Base-by-base conservation (phyloP, 75 land plant genomes). In the Ceratopteris richardii region DNA sequence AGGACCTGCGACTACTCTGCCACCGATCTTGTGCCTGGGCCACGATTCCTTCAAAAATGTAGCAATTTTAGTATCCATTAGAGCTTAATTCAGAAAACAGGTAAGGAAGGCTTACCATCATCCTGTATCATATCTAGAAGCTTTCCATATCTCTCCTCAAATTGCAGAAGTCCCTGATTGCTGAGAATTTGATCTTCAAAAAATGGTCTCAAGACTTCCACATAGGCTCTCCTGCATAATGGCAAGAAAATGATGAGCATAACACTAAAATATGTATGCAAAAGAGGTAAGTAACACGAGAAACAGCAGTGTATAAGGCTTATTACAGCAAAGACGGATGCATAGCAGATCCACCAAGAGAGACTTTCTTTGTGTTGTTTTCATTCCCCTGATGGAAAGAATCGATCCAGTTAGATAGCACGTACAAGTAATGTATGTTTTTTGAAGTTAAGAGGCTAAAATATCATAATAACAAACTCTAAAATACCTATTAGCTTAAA, bases 321-420 rank as follows among this genome's bases (percentile, higher is more conserved):
- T n/a, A n/a, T n/a, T 84, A 95, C 99, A 62, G 65, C 19, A 95
- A 69, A 33, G 79, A 84, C 42, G 99, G 99, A 80, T 95, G 97
- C 62, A 95, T 84, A 46, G 56, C 73, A 43, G 71, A 76, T 58
- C 93, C 92, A 13, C 62, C 19, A 16, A 95, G 54, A 39, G 88
- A 76, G 26, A 90, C 93, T 56, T 87, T 90, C 43, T 79, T 86
- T 7, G 62, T 41, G 63, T 61, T 79, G 60, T 90, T 89, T 60
- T 95, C 99, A 67, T 69, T 80, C 20, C 97, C 96, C 99, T 95
- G 65, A 47, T 37, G 30, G 22, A 59, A 26, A 26, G n/a, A n/a
- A n/a, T n/a, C n/a, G n/a, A n/a, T n/a, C n/a, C n/a, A n/a, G n/a
- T n/a, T n/a, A n/a, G n/a, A n/a, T n/a, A n/a, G n/a, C n/a, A n/a